phyloP scores from a whole-genome alignment of 2,329 filamentous ascomycete genomes.

The Curvularia eragrostidis region DNA sequence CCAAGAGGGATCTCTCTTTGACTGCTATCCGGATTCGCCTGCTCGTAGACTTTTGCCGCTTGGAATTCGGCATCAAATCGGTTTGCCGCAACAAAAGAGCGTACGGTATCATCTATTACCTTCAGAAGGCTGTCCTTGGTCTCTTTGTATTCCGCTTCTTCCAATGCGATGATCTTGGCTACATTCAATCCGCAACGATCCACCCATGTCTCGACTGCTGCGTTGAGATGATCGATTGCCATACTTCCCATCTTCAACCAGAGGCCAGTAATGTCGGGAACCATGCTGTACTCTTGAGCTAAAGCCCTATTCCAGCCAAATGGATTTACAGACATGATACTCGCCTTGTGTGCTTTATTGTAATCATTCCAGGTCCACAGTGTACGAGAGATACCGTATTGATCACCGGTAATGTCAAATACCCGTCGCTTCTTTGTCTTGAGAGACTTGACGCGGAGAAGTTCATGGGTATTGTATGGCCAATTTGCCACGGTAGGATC shows the following conservation, averaged over 20 bases:
- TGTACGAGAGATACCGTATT: background rate
- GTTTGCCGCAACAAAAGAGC: background rate
- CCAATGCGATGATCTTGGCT: background rate
- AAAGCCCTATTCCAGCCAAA: background rate
- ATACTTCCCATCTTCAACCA: background rate
- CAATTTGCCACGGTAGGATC: background rate
- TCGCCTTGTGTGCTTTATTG: background rate
- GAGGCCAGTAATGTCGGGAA: background rate
- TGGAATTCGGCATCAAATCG: conserved; percentile 1
- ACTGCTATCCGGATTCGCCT: background rate
- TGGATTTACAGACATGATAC: accelerated
- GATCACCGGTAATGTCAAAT: conserved; percentile 6
- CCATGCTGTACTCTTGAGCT: background rate
- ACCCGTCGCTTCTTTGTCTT: conserved; percentile 4
- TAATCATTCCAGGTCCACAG: conserved; percentile 6
- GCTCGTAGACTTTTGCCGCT: background rate
- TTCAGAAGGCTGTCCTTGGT: background rate
- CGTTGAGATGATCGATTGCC: background rate
- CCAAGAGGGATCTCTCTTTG: no score
- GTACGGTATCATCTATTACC: background rate
- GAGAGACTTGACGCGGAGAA: background rate
- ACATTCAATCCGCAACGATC: background rate
- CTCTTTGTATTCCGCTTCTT: background rate
- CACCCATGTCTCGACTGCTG: background rate
- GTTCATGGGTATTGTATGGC: background rate